Base-by-base conservation (phyloP, 768 basidiomycete genomes). In the Pleurotus citrinopileatus region DNA sequence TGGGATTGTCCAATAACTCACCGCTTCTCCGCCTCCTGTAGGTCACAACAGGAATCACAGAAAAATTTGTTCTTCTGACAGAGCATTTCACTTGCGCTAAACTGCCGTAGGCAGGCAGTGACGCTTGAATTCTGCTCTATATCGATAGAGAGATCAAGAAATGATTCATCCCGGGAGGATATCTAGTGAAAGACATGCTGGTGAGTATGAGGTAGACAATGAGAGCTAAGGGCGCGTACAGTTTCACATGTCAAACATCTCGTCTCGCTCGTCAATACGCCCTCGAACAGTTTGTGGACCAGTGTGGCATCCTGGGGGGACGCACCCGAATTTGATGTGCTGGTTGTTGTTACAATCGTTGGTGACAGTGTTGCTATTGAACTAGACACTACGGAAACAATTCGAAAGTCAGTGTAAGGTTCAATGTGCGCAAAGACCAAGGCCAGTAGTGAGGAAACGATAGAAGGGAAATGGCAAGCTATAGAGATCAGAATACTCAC, bases 11-110 rank as follows among this genome's bases (percentile, higher is more conserved):
- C 32, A 27, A 4, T 44, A 26, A 72, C 81, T 60, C 62, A 91
- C 95, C 96, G 80, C 77, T 96, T 96, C 76, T 98, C 97, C 2
- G 97, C 97, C 70, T 99, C 97, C 64, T 98, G 96, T 23, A 98
- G 72, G 54, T 94, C 94, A 64, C 96, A 95, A 68, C 97, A 99
- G 15, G 87, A 84, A 67, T 99, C 97, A 66, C 97, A 99, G 68
- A 92, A 97, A 67, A 98, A 99, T 72, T 98, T 98, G 77, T 99
- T 98, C 70, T 83, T 89, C 69, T 96, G 93, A 62, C 93, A 95
- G 17, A 99, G 82, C 95, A 98, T 99, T 71, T 99, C 97, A 64
- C 89, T 92, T 36, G 94, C 95, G 64, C 93, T 96, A 68, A 99
- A 99, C 65, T 95, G 93, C 42, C 94, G 83, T 29, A 99, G 81